A percentile compares a stretch with the other conserved stretches of the same genome.
phyloP scores from a whole-genome alignment of 371 early-diverging fungal genomes.

The Mortierella sp. region DNA sequence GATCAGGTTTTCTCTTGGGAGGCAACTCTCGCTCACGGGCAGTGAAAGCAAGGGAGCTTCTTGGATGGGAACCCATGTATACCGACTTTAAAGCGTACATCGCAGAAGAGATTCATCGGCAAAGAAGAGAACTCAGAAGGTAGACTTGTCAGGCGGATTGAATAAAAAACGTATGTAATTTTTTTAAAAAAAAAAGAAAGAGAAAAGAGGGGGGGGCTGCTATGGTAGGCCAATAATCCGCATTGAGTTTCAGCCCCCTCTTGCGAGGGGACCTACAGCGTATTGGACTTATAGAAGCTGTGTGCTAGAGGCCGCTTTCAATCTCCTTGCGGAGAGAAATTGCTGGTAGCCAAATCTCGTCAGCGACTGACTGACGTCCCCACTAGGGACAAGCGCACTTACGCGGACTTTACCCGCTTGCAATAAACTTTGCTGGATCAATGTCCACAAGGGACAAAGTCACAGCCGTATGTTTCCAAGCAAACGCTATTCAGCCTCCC shows the following conservation, averaged over 20 bases:
- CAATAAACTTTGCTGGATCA: conserved; percentile 37
- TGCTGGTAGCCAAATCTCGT: conserved; percentile 56
- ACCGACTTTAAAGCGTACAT: conserved; percentile 37
- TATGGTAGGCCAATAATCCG: conserved; percentile 57
- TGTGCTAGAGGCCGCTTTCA: conserved; percentile 57
- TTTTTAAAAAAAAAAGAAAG: not conserved
- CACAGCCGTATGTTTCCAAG: conserved; percentile 55
- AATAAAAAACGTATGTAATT: not conserved
- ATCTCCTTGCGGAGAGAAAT: conserved; percentile 32
- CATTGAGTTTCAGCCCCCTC: conserved; percentile 54
- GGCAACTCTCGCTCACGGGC: conserved; percentile 44
- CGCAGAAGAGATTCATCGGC: conserved; percentile 29
- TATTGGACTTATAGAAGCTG: conserved; percentile 58
- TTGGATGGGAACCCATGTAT: conserved; percentile 44
- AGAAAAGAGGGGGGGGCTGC: conserved; percentile 31
- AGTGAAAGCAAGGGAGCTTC: conserved; percentile 27
- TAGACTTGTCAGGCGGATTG: not conserved
- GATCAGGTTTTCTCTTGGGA: conserved; percentile 14
- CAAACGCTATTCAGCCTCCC: conserved; percentile 58
- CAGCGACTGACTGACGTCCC: conserved; percentile 50
- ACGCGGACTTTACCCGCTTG: conserved; percentile 60
- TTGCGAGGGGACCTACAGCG: conserved; percentile 38
- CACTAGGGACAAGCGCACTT: conserved; percentile 47
- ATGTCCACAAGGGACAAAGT: conserved; percentile 1
- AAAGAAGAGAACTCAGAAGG: conserved; percentile 11